Evolutionary conservation across 164 flowering plant species (phyloP).

Genomic region (Liriodendron chinense): DNA sequence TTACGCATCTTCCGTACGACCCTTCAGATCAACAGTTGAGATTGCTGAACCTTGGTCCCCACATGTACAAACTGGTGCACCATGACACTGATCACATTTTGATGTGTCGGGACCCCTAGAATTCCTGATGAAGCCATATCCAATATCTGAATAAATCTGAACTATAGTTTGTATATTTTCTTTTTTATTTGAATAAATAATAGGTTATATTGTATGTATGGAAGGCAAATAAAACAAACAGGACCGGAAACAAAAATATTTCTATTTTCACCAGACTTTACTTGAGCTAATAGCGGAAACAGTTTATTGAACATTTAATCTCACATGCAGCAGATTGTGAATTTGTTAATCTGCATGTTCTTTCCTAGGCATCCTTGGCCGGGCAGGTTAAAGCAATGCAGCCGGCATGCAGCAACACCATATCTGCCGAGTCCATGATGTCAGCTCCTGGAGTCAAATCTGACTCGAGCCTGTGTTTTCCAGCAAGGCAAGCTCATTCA

Average conservation of each 20-base stretch:
- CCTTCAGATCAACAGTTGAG: neutral
- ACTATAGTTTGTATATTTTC: too few relatives aligned
- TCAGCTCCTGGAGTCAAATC: conserved; percentile 50
- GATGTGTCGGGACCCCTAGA: neutral
- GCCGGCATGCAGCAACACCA: conserved; percentile 76
- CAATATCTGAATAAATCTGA: too few relatives aligned
- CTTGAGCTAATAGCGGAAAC: neutral
- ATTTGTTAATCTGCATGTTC: conserved; percentile 3
- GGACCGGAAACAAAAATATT: neutral
- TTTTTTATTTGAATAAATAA: too few relatives aligned
- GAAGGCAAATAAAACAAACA: too few relatives aligned
- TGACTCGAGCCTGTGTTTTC: conserved; percentile 52
- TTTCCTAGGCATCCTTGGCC: conserved; percentile 47
- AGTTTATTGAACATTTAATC: neutral
- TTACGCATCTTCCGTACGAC: neutral
- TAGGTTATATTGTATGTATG: neutral
- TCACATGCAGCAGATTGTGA: neutral
- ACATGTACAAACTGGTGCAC: neutral
- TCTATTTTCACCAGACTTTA: neutral
- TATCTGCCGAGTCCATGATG: conserved; percentile 78
- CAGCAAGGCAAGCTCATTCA: conserved; percentile 49
- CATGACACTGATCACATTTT: neutral
- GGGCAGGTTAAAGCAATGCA: conserved; percentile 44
- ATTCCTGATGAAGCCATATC: neutral
- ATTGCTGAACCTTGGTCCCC: neutral